Base-by-base conservation (phyloP, 176 grass and related monocot genomes). In the Ensete glaucum region DNA sequence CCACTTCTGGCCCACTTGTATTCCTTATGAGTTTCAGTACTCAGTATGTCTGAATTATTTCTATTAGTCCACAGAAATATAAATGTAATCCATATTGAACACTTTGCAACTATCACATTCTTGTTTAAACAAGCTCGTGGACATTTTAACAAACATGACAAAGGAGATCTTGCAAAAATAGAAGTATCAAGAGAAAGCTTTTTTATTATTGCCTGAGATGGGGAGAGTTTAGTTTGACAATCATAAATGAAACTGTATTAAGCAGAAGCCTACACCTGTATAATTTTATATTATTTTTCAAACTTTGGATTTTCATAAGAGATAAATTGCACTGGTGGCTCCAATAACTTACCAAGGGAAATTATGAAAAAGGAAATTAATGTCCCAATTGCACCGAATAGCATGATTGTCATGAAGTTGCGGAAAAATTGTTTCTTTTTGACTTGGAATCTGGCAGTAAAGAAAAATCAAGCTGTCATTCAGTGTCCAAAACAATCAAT, bases 371-470 rank as follows among this genome's bases (percentile, higher is more conserved):
- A 99, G 34, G 95, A 99, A 27, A 99, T 99, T 75, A 99, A 77
- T 76, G 95, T 99, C 48, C 95, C 95, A 62, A 99, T 57, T 13
- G 88, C 95, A 57, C 95, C 95, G 71, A 99, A 99, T 73, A 99
- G 75, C 49, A 86, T 89, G 74, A 99, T 99, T 54, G 95, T 99
- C 80, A 99, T 91, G 82, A 99, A 99, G 79, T 99, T 99, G 80
- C 95, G 73, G 65, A 99, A 99, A 81, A 99, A 99, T 54, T 94
- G 86, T 74, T 99, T 99, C 88, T 99, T 99, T 85, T 99, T 99
- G 51, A 99, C 95, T 82, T 99, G 95, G 79, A 99, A 99, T 73
- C 95, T 99, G 84, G 11, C 87, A 74, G 10, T 26, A 54, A 73
- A 73, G 11, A 54, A 67, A 54, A 27, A 14, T 16, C 11, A 73